A percentile compares a stretch with the other conserved stretches of the same genome.
phyloP scores from a whole-genome alignment of 495 filamentous ascomycete species.

The Cudoniella acicularis region DNA sequence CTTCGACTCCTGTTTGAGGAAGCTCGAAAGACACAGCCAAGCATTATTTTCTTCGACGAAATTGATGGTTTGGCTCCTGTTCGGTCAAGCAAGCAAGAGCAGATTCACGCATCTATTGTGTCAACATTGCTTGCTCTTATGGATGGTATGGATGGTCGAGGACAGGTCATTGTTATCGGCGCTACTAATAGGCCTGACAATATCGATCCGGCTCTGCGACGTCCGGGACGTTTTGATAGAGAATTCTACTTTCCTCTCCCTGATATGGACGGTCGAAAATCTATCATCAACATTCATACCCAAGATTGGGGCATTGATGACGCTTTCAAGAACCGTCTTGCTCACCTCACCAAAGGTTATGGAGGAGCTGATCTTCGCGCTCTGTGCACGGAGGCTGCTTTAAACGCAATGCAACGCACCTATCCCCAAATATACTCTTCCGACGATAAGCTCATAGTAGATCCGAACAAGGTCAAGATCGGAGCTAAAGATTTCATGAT shows the following conservation, averaged over 20 bases:
- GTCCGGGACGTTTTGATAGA: conserved; percentile 91
- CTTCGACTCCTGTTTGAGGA: conserved; percentile 92
- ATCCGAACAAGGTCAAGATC: conserved; percentile 77
- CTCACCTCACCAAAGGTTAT: conserved; percentile 89
- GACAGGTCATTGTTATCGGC: conserved; percentile 96
- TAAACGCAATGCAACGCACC: conserved; percentile 94
- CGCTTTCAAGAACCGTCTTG: conserved; percentile 77
- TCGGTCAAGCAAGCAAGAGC: conserved; percentile 94
- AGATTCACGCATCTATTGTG: conserved; percentile 97
- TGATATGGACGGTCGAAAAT: conserved; percentile 67
- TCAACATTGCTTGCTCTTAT: conserved; percentile 92
- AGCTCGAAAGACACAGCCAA: conserved; percentile 89
- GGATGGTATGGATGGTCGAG: conserved; percentile 98
- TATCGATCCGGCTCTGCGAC: conserved; percentile 89
- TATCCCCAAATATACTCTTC: conserved; percentile 96
- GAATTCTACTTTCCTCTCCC: conserved; percentile 98
- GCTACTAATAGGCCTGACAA: conserved; percentile 97
- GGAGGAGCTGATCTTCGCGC: conserved; percentile 93
- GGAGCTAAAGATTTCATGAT: conserved; percentile 94
- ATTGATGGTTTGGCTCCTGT: conserved; percentile 96
- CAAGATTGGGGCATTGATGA: conserved; percentile 82
- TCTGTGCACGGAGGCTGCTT: conserved; percentile 92
- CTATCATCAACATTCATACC: conserved; percentile 94
- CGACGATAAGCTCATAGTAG: conserved; percentile 82
- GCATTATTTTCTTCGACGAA: conserved; percentile 99